These are phyloP conservation scores for Begonia loranthoides DNA, from an alignment of 306 rosid species.

Conservation along the genomic window DNA sequence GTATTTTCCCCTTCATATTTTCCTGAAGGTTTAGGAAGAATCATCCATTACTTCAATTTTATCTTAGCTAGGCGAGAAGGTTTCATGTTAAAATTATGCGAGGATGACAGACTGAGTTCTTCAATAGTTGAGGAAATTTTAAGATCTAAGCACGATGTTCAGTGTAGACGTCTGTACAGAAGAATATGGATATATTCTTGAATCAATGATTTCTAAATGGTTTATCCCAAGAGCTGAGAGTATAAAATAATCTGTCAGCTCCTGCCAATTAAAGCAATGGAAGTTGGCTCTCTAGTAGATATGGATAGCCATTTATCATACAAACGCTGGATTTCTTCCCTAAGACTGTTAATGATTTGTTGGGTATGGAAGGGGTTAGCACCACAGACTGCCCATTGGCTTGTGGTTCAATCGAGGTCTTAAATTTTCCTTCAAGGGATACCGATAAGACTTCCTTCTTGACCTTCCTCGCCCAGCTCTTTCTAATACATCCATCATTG, in stretches of 20 bases:
- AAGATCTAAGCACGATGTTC: constrained; percentile 68
- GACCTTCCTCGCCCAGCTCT: constrained; percentile 51
- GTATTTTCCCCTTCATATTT: constrained; percentile 20
- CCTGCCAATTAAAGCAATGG: too few relatives aligned
- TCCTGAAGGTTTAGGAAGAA: too few relatives aligned
- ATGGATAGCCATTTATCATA: constrained; percentile 57
- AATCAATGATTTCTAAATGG: too few relatives aligned
- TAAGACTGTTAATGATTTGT: constrained; percentile 64
- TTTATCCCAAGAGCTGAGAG: too few relatives aligned
- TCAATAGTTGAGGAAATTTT: constrained; percentile 4
- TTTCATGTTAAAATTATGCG: too few relatives aligned
- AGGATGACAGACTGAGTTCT: too few relatives aligned
- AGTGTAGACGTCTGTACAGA: too few relatives aligned
- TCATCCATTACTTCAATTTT: too few relatives aligned
- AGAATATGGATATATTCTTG: too few relatives aligned
- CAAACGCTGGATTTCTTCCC: constrained; percentile 96
- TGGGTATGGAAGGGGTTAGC: constrained; percentile 63
- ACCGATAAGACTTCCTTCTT: constrained; percentile 55
- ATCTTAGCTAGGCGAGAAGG: too few relatives aligned
- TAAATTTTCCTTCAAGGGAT: constrained; percentile 70
- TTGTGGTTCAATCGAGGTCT: constrained; percentile 73
- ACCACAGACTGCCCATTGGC: constrained; percentile 88
- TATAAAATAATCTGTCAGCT: too few relatives aligned
- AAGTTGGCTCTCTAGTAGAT: too few relatives aligned
- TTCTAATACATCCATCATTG: constrained; percentile 57